Conservation (phyloP, 371 early-diverging fungal species). For the Mortierella polycephala region DNA sequence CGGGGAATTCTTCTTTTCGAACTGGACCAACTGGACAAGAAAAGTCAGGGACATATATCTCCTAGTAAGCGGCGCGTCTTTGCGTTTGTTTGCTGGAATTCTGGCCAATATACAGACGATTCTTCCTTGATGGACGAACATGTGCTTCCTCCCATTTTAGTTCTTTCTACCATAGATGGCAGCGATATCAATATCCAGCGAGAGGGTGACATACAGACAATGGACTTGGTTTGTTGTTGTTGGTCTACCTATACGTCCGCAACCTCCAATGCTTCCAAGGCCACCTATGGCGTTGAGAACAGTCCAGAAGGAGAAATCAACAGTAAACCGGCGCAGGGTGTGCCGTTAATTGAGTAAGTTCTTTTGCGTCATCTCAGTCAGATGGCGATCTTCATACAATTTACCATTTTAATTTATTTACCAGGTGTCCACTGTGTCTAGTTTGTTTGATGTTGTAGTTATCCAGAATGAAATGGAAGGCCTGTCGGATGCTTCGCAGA, state of each 20-base stretch:
- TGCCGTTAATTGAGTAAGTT: slow-evolving; percentile 37
- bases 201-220: slow-evolving; percentile 6
- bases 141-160: not conserved
- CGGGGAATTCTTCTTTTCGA: slow-evolving; percentile 29
- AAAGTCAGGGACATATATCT: slow-evolving; percentile 1
- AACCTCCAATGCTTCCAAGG: not conserved
- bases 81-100: too few species aligned
- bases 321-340: not conserved
- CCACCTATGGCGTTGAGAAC: not conserved
- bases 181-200: slow-evolving; percentile 16
- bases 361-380: not conserved
- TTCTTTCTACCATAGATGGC: slow-evolving; percentile 15
- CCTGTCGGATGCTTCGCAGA: slow-evolving; percentile 8
- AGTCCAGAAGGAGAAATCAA: not conserved
- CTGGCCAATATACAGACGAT: not conserved
- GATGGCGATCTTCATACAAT: not conserved
- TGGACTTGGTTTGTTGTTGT: slow-evolving; percentile 30
- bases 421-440: not conserved
- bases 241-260: slow-evolving; percentile 28
- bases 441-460: slow-evolving; percentile 39
- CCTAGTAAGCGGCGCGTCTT: slow-evolving; percentile 11
- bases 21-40: slow-evolving; percentile 28
- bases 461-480: slow-evolving; percentile 28
- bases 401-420: not conserved
- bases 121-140: not conserved